A percentile compares a stretch with the other conserved stretches of the same genome.
Conservation (phyloP, 495 filamentous ascomycete species). For the Penicillium samsonianum region DNA sequence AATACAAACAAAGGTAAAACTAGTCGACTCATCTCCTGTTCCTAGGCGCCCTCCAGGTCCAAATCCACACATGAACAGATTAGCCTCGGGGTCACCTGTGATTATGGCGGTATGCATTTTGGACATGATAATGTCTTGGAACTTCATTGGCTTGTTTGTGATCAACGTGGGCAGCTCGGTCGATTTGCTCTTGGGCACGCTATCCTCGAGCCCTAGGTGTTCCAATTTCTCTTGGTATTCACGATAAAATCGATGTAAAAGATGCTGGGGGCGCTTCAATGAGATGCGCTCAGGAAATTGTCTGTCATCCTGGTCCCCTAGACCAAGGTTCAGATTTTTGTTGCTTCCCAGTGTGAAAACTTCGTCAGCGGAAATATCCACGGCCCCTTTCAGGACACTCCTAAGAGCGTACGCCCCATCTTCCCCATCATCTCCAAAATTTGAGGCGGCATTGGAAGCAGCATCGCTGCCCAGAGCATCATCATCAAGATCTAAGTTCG, state of each 20-base stretch:
- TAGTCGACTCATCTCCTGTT: constrained; percentile 83
- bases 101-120: constrained; percentile 91
- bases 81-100: constrained; percentile 86
- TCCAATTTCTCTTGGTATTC: constrained; percentile 53
- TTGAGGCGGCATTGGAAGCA: constrained; percentile 39
- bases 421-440: constrained; percentile 37
- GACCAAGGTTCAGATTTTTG: constrained; percentile 87
- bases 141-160: constrained; percentile 65
- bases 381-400: constrained; percentile 30
- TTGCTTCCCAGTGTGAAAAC: constrained; percentile 93
- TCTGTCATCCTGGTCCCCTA: constrained; percentile 90
- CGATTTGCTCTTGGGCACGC: constrained; percentile 23
- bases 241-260: constrained; percentile 67
- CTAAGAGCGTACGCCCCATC: constrained; percentile 32
- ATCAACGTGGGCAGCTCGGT: constrained; percentile 66
- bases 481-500: constrained; percentile 9
- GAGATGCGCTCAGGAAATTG: constrained; percentile 85
- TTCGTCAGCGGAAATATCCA: constrained; percentile 70
- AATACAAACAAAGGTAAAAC: constrained; percentile 80
- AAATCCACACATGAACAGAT: constrained; percentile 91
- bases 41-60: constrained; percentile 89
- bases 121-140: constrained; percentile 79
- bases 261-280: constrained; percentile 76
- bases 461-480: constrained; percentile 36
- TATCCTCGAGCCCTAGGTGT: constrained; percentile 26